phyloP scores from a whole-genome alignment of 192 early-diverging fungal species.

The Allomyces javanicus region DNA sequence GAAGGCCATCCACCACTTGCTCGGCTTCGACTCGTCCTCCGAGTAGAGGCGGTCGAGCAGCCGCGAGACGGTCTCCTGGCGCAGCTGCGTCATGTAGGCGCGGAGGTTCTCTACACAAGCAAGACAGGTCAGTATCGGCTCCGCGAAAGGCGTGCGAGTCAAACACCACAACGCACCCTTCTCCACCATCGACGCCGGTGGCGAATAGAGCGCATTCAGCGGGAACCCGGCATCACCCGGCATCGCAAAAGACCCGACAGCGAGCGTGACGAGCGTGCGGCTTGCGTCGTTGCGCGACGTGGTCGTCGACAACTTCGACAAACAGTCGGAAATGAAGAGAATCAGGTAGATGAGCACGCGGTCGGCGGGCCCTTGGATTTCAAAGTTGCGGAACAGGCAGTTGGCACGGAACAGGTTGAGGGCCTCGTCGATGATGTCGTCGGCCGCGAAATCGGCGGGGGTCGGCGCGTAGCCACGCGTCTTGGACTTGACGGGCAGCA shows the following conservation, averaged over 20 bases:
- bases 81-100: constrained; percentile 74
- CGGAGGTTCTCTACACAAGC: constrained; percentile 41
- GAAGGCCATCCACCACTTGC: constrained; percentile 99
- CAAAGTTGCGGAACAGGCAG: constrained; percentile 96
- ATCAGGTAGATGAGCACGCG: constrained; percentile 87
- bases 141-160: neutral
- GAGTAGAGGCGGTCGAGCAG: constrained; percentile 57
- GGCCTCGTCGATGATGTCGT: constrained; percentile 91
- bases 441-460: constrained; percentile 28
- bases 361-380: constrained; percentile 86
- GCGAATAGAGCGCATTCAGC: constrained; percentile 68
- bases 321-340: constrained; percentile 73
- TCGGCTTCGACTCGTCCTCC: constrained; percentile 45
- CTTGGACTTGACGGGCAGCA: constrained; percentile 81
- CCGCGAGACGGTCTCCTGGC: constrained; percentile 66
- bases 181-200: constrained; percentile 48
- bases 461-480: constrained; percentile 59
- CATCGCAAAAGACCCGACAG: constrained; percentile 73
- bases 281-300: constrained; percentile 48
- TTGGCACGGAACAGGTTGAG: constrained; percentile 88
- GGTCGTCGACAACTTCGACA: constrained; percentile 38
- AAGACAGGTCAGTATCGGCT: neutral
- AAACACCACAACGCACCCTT: constrained; percentile 29
- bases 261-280: constrained; percentile 61
- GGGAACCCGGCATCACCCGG: constrained; percentile 88